A percentile compares a stretch with the other conserved stretches of the same genome.
phyloP scores from a whole-genome alignment of 192 early-diverging fungal species.

The Backusella morwellensis region DNA sequence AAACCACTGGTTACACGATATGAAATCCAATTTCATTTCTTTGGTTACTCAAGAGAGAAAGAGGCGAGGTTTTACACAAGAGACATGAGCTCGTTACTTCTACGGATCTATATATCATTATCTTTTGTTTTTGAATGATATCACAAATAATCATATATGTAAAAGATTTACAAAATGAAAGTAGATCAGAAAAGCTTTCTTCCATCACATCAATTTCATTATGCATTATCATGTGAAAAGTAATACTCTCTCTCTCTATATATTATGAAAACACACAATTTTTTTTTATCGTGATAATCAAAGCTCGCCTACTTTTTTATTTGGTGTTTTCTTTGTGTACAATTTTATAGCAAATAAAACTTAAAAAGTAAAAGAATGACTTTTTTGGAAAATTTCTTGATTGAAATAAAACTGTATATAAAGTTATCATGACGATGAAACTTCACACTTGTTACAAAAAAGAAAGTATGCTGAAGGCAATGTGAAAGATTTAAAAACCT shows the following conservation, averaged over 20 bases:
- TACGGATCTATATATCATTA: background rate
- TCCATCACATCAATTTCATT: background rate
- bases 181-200: background rate
- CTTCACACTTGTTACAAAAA: no score
- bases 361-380: constrained; percentile 8
- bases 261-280: background rate
- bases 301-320: background rate
- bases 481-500: no score
- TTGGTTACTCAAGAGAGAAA: background rate
- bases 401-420: background rate
- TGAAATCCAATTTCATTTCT: background rate
- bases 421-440: no score
- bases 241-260: background rate
- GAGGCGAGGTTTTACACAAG: background rate
- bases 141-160: background rate
- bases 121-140: background rate
- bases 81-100: background rate
- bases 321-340: background rate
- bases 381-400: background rate
- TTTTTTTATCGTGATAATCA: background rate
- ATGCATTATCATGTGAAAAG: background rate
- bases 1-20: background rate
- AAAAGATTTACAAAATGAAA: background rate
- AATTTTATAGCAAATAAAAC: background rate
- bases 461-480: no score